Percentiles rank a stretch among this genome's conserved stretches.
Conservation (phyloP, 805 yeast genomes). For the Wickerhamomyces alni region DNA sequence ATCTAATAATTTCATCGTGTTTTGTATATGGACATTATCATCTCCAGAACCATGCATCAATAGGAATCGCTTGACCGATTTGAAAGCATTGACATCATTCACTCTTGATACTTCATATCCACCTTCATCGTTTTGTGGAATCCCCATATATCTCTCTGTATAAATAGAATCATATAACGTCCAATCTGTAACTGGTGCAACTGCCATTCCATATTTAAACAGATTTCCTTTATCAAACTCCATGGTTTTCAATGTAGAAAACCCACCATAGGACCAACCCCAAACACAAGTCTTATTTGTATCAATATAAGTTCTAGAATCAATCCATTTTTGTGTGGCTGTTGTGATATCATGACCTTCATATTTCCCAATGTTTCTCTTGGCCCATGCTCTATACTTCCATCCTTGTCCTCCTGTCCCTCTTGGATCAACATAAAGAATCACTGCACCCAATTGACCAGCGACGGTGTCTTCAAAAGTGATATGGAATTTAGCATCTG, state of each 20-base stretch:
- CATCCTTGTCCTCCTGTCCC: conserved; percentile 82
- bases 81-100: conserved; percentile 36
- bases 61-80: conserved; percentile 47
- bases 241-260: conserved; percentile 64
- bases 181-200: conserved; percentile 86
- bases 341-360: conserved; percentile 65
- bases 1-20: conserved; percentile 57
- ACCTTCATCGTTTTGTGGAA: conserved; percentile 40
- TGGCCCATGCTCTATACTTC: conserved; percentile 54
- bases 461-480: conserved; percentile 57
- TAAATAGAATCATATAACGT: conserved; percentile 67
- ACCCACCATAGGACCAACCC: conserved; percentile 92
- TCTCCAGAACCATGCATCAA: conserved; percentile 82
- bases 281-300: conserved; percentile 56
- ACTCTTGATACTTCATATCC: conserved; percentile 46
- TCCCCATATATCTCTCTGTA: conserved; percentile 71
- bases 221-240: conserved; percentile 58
- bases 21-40: conserved; percentile 78
- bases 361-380: conserved; percentile 58
- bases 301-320: conserved; percentile 40
- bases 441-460: conserved; percentile 52
- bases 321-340: conserved; percentile 45
- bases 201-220: conserved; percentile 73
- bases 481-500: conserved; percentile 38
- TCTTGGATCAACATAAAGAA: conserved; percentile 68